Base-by-base conservation (phyloP, 2,329 filamentous ascomycete genomes). In the Fusarium sp. region DNA sequence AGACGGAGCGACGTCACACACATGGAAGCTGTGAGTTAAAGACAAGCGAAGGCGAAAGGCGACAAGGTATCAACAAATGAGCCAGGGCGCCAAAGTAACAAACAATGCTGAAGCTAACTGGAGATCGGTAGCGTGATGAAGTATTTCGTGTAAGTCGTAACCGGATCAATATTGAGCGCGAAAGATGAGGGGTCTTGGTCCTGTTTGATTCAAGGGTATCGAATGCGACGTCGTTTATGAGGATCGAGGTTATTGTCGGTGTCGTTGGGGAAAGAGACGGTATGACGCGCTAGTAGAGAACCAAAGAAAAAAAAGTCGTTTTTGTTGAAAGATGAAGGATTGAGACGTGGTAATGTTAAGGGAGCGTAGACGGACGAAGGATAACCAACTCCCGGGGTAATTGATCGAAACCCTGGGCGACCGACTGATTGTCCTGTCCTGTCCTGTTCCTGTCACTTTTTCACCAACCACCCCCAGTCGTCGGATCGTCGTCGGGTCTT, bases 11-110 rank as follows among this genome's bases (percentile, higher is more conserved):
- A 75, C 79, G 79, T 81, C 79, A 82, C 78, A 86, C 82, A 83
- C 86, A 88, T 88, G 85, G 84, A 83, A 82, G 82, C 83, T 82
- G 74, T 65, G 71, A 60, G 65, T 58, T 61, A 52, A 42, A 51
- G n/a, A 52, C 32, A 42, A 59, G 44, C 52, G 58, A 50, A 57
- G 64, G 64, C 50, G 56, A 47, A 51, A 59, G 58, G 52, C 59
- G 54, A 59, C 46, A 30, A 53, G 40, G 57, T 58, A 68, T 51
- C 60, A 59, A 61, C 60, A 42, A 59, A 46, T 57, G 59, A 61
- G 62, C 63, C 63, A 59, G 55, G 54, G 52, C 49, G 53, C 53
- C 54, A 50, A 58, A 52, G 43, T 50, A 63, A 49, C 50, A 18
- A 29, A 62, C 49, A 51, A 59, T 51, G 49, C 32, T 57, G 51